Base-by-base conservation (phyloP, 345 rosid genomes). In the Populus alba region DNA sequence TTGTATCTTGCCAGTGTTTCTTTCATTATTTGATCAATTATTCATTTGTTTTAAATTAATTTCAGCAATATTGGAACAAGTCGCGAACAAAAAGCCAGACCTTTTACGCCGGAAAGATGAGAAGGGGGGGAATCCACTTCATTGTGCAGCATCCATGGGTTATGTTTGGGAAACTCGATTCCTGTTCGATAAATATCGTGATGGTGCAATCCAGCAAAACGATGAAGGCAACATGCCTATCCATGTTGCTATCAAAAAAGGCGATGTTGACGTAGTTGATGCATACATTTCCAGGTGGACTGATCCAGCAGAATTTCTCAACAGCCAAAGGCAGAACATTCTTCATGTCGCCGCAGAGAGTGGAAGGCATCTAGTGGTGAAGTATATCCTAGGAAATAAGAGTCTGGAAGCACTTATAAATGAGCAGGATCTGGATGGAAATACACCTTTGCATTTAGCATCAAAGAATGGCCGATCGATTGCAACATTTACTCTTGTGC, bases 391-490 rank as follows among this genome's bases (percentile, higher is more conserved):
- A 27, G 1, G 2, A 38, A 11, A 11, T n/a, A 3, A 49, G 10
- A 2, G 8, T 4, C 33, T 37, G 3, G 8, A 23, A 7, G 3
- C 33, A 7, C 27, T 72, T 20, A 1, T 4, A 18, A 35, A 55
- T 55, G 20, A 5, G 25, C 22, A 12, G 43, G 76, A 73, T 23
- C 8, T 3, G 35, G 68, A 73, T 35, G 76, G 76, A 35, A 73
- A 73, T 17, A 37, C 76, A 11, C 53, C 76, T 59, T 15, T 73
- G 22, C 76, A 73, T 62, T 73, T 73, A 51, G 76, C 76, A 8
- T 31, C 68, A 37, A 73, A 2, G 27, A 2, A 57, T n/a, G 31
- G 68, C 16, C 5, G 17, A 1, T 3, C 37, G 17, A 23, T 15
- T 20, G 2, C 35, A 13, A 23, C 27, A 49, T 38, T 0, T 16